These are phyloP conservation scores for Macrotyloma uniflorum DNA, from an alignment of 306 rosid species.

Conservation along the genomic window DNA sequence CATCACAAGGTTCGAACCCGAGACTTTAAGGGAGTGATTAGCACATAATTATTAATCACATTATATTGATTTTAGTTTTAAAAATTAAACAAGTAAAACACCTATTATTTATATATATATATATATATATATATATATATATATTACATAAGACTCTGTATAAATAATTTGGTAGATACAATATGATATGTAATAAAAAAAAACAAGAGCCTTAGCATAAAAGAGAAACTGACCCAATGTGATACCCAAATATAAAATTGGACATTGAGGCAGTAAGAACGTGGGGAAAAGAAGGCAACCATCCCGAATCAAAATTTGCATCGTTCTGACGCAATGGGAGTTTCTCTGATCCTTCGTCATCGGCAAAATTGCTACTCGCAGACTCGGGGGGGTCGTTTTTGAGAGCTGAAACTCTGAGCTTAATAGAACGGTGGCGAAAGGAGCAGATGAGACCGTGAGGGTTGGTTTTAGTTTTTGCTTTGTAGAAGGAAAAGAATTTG, in stretches of 20 bases:
- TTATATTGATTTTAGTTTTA: no score
- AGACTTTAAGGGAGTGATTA: no score
- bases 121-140: no score
- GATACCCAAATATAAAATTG: slow-evolving; percentile 88
- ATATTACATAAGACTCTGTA: no score
- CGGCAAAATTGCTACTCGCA: slow-evolving; percentile 37
- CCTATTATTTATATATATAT: no score
- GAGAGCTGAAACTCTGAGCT: slow-evolving; percentile 44
- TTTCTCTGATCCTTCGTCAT: slow-evolving; percentile 37
- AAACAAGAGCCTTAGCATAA: no score
- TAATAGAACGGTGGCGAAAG: slow-evolving; percentile 20
- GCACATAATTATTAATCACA: no score
- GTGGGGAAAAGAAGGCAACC: slow-evolving; percentile 87
- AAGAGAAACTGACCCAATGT: slow-evolving; percentile 68
- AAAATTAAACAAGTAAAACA: no score
- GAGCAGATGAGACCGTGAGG: slow-evolving; percentile 19
- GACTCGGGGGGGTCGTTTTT: slow-evolving; percentile 47
- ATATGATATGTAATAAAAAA: no score
- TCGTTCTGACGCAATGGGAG: slow-evolving; percentile 22
- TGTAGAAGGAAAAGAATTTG: not conserved
- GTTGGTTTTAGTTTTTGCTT: not conserved
- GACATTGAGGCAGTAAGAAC: slow-evolving; percentile 75
- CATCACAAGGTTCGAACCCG: no score
- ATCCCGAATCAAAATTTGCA: slow-evolving; percentile 50
- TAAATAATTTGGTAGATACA: no score